Evolutionary conservation across 768 basidiomycete species (phyloP).

Genomic region (Pisolithus microcarpus): DNA sequence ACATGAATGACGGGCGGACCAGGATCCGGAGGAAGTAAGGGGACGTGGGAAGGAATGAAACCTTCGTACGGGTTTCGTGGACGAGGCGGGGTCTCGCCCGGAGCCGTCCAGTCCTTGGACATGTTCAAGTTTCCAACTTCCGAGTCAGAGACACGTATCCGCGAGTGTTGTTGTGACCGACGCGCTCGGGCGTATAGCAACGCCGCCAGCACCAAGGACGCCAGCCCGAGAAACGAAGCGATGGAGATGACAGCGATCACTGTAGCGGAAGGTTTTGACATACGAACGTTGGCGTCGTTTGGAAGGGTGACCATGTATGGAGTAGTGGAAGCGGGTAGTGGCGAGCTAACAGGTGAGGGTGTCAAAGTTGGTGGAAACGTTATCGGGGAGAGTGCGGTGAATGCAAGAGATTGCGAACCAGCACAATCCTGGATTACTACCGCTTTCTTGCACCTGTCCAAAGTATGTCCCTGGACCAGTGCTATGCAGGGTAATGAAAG

Average conservation of each 20-base stretch:
- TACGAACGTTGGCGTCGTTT: constrained; percentile 5
- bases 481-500: background rate
- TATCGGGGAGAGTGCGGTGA: no score
- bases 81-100: background rate
- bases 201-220: constrained; percentile 12
- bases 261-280: constrained; percentile 2
- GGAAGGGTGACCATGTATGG: constrained; percentile 3
- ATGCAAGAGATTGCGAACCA: no score
- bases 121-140: background rate
- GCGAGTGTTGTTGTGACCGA: background rate
- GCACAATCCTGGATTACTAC: background rate
- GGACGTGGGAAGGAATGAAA: background rate
- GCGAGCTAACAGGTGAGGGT: background rate
- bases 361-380: no score
- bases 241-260: constrained; percentile 14
- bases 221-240: constrained; percentile 8
- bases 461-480: background rate
- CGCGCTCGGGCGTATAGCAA: constrained; percentile 12
- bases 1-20: background rate
- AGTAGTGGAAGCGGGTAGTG: background rate
- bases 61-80: constrained; percentile 8
- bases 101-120: background rate
- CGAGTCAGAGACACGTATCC: background rate
- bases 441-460: background rate
- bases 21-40: background rate